These are phyloP conservation scores for Aphanomyces astaci DNA, from an alignment of 352 stramenopile species.

Conservation along the genomic window DNA sequence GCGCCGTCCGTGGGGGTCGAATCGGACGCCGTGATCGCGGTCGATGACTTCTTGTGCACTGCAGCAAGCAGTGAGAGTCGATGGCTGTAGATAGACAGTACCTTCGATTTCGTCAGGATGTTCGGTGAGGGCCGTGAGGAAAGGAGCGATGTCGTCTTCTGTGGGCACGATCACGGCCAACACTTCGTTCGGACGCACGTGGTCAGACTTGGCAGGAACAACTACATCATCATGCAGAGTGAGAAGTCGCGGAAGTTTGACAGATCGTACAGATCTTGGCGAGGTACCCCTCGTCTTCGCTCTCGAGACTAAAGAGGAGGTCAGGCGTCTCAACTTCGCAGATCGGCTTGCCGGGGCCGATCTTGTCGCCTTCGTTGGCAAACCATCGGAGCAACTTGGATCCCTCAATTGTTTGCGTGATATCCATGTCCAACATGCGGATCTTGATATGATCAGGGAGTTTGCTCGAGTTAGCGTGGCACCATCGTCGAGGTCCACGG, in stretches of 20 bases:
- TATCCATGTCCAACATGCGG: slow-evolving; percentile 80
- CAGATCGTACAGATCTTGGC: slow-evolving; percentile 52
- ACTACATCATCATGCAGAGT: slow-evolving; percentile 34
- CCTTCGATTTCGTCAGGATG: slow-evolving; percentile 61
- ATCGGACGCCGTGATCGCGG: not conserved
- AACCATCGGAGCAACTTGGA: slow-evolving; percentile 76
- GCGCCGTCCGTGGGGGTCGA: slow-evolving; percentile 30
- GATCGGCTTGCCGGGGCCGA: slow-evolving; percentile 64
- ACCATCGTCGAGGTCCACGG: slow-evolving; percentile 9
- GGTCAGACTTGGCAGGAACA: slow-evolving; percentile 43
- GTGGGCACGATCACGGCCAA: slow-evolving; percentile 70
- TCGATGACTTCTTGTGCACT: slow-evolving; percentile 10
- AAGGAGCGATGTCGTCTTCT: slow-evolving; percentile 51
- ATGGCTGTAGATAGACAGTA: not conserved
- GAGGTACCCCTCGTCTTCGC: slow-evolving; percentile 70
- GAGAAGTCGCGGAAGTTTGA: not conserved
- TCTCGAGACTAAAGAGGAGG: slow-evolving; percentile 68
- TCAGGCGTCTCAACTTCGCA: slow-evolving; percentile 83
- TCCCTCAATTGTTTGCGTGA: slow-evolving; percentile 42
- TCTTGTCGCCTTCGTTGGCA: slow-evolving; percentile 45
- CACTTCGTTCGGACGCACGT: slow-evolving; percentile 56
- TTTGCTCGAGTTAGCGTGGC: slow-evolving; percentile 12
- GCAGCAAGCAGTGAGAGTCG: not conserved
- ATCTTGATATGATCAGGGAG: slow-evolving; percentile 79
- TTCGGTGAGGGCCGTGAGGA: slow-evolving; percentile 44